A percentile compares a stretch with the other conserved stretches of the same genome.
Conservation (phyloP, 805 yeast genomes). For the Cyberlindnera maclurae region DNA sequence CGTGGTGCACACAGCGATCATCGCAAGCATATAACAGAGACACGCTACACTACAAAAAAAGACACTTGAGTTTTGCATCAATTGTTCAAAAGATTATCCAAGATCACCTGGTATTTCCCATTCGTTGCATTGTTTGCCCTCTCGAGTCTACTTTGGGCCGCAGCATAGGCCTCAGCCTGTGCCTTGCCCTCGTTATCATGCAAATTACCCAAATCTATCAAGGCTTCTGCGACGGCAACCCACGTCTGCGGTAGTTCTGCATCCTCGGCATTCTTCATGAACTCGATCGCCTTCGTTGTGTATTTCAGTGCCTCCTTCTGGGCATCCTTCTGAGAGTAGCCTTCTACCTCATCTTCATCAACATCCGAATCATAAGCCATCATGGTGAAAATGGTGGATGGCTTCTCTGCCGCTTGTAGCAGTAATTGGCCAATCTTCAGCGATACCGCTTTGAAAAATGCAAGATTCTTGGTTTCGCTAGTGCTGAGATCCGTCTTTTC, state of each 20-base stretch:
- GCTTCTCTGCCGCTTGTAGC: conserved; percentile 58
- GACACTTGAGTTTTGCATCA: not conserved
- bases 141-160: conserved; percentile 61
- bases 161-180: conserved; percentile 57
- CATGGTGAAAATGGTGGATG: conserved; percentile 46
- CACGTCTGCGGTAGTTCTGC: conserved; percentile 73
- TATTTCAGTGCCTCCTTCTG: conserved; percentile 41
- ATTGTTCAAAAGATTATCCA: conserved; percentile 41
- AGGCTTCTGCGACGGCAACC: conserved; percentile 83
- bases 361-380: conserved; percentile 52
- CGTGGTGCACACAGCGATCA: too few species aligned
- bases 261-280: conserved; percentile 52
- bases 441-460: conserved; percentile 33
- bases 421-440: conserved; percentile 55
- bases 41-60: not conserved
- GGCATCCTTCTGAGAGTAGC: conserved; percentile 31
- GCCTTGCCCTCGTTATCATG: conserved; percentile 56
- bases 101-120: conserved; percentile 61
- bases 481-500: conserved; percentile 9
- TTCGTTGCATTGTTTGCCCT: conserved; percentile 77
- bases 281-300: conserved; percentile 47
- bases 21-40: too few species aligned
- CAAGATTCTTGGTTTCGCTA: conserved; percentile 15
- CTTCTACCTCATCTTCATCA: conserved; percentile 25
- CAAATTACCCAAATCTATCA: conserved; percentile 72